Base-by-base conservation (phyloP, 495 filamentous ascomycete species). In the Penicillium waksmanii region DNA sequence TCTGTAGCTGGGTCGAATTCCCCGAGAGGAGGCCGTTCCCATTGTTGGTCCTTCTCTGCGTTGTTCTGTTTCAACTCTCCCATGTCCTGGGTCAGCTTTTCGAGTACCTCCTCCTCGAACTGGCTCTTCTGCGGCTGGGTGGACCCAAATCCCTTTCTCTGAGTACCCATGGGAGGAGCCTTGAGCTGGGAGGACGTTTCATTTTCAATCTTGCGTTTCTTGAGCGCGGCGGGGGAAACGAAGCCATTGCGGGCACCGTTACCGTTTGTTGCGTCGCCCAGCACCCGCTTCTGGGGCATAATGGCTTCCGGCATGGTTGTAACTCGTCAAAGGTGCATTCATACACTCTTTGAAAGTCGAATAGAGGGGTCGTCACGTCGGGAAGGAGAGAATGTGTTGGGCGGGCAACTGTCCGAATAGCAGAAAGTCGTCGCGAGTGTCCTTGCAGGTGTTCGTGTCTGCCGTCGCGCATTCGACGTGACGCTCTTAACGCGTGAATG, bases 61-160 rank as follows among this genome's bases (percentile, higher is more conserved):
- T 95, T 96, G 68, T 80, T 89, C 65, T 89, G 77, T 75, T 92
- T 97, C 65, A 96, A 80, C 3, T 85, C 91, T 13, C 77, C 84
- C 40, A 98, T 92, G 71, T 97, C 92, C 74, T 97, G 94, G 36
- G 91, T 92, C 74, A 98, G 81, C 73, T 93, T 96, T 78, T 96
- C 94, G 53, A 98, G 81, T 12, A 96, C 91, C 61, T 97, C 93
- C 63, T 88, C 88, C 74, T 98, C 95, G 66, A 99, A 99, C 56
- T 87, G 84, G 71, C 91, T 96, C 74, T 96, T 96, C 48, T 77
- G 74, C 4, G 87, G 85, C 77, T 96, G 92, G 60, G 85, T 94
- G 0, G 92, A 94, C 34, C 85, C 84, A 34, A 88, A 68, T 36
- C 82, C 84, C 69, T 85, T 87, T 10, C 79, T 75, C 15, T 66